Percentiles rank a stretch among this genome's conserved stretches.
Evolutionary conservation across 768 basidiomycete genomes (phyloP).

Genomic region (Collybia sordida): DNA sequence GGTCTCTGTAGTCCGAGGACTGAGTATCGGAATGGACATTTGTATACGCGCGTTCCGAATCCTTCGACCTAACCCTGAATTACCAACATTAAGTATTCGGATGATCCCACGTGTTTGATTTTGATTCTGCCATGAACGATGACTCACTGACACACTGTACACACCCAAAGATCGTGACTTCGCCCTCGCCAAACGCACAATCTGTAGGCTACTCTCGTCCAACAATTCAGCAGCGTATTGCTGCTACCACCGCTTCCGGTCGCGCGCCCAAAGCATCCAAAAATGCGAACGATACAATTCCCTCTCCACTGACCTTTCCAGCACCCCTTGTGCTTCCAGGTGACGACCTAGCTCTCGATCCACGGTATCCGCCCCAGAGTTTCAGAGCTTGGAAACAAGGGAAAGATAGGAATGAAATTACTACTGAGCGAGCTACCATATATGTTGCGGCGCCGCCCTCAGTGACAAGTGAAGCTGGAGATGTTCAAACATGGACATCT

Average conservation of each 20-base stretch:
- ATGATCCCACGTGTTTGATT: too few species aligned
- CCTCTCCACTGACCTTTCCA: slow-evolving; percentile 18
- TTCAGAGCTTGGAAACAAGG: slow-evolving; percentile 25
- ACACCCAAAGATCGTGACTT: not conserved
- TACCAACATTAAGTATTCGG: too few species aligned
- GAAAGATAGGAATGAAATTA: slow-evolving; percentile 31
- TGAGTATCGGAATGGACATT: too few species aligned
- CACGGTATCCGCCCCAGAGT: slow-evolving; percentile 32
- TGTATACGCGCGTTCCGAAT: too few species aligned
- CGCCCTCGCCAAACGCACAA: not conserved
- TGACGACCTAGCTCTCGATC: slow-evolving; percentile 32
- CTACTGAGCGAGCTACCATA: slow-evolving; percentile 21
- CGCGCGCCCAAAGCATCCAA: not conserved
- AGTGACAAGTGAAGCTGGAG: slow-evolving; percentile 18
- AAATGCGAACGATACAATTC: not conserved
- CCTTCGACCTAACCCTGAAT: too few species aligned
- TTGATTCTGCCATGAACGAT: not conserved
- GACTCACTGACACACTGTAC: not conserved
- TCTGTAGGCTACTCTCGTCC: not conserved
- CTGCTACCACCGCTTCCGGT: slow-evolving; percentile 3
- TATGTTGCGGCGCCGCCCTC: slow-evolving; percentile 31
- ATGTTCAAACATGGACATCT: slow-evolving; percentile 22
- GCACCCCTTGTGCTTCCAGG: slow-evolving; percentile 31
- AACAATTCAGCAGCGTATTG: slow-evolving; percentile 1
- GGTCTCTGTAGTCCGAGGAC: too few species aligned